Conservation (phyloP, 2,329 filamentous ascomycete species). For the Bipolaris bicolor region DNA sequence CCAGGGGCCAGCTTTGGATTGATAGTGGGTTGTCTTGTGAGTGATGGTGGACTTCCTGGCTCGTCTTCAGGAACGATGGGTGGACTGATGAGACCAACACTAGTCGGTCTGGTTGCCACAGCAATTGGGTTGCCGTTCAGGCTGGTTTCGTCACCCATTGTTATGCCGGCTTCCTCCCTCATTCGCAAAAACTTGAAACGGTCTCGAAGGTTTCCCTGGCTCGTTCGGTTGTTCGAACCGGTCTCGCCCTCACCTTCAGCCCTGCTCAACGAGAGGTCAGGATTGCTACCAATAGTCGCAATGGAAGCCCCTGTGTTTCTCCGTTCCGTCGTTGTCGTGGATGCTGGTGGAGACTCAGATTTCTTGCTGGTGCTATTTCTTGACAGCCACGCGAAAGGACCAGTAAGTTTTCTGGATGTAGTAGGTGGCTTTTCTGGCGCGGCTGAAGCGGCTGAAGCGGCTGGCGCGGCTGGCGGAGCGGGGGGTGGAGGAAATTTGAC, state of each 20-base stretch:
- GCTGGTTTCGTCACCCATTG: constrained; percentile 54
- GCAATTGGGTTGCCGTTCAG: constrained; percentile 49
- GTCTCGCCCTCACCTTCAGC: constrained; percentile 66
- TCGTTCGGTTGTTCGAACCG: constrained; percentile 39
- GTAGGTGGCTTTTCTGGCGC: constrained; percentile 27
- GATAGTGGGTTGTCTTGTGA: constrained; percentile 65
- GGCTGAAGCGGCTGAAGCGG: constrained; percentile 16
- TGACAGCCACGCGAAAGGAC: constrained; percentile 52
- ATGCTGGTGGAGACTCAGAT: constrained; percentile 62
- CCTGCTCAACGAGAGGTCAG: constrained; percentile 77
- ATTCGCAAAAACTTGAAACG: constrained; percentile 55
- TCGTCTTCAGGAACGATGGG: constrained; percentile 55
- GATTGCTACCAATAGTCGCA: constrained; percentile 78
- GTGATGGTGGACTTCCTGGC: constrained; percentile 36
- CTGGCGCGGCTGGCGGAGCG: constrained; percentile 36
- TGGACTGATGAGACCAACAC: constrained; percentile 56
- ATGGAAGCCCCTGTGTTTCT: constrained; percentile 82
- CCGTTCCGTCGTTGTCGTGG: constrained; percentile 57
- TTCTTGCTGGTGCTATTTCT: constrained; percentile 62
- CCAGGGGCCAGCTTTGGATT: constrained; percentile 79
- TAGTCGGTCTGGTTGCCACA: constrained; percentile 50
- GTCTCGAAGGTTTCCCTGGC: constrained; percentile 53
- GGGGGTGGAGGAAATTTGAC: constrained; percentile 57
- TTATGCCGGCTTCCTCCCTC: constrained; percentile 53
- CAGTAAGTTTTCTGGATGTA: constrained; percentile 73